These are phyloP conservation scores for Aspergillus pseudonomiae DNA, from an alignment of 2,329 filamentous ascomycete genomes.

Conservation along the genomic window DNA sequence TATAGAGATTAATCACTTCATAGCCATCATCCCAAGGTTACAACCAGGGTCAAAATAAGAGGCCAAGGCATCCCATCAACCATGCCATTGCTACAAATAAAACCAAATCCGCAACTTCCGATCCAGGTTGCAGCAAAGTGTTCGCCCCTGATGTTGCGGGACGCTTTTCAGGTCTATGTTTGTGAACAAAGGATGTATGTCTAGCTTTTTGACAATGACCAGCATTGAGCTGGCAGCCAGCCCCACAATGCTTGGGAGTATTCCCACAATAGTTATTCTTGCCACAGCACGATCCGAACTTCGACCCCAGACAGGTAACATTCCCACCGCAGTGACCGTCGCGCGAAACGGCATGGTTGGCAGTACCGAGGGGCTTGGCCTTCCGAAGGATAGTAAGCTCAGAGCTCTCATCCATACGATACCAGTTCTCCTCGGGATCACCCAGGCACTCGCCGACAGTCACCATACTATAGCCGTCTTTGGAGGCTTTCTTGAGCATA, in stretches of 20 bases:
- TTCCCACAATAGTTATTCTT: conserved; percentile 35
- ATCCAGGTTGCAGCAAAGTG: not conserved
- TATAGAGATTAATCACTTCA: not conserved
- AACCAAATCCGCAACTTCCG: conserved; percentile 8
- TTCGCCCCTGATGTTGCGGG: conserved; percentile 17
- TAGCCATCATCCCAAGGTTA: not conserved
- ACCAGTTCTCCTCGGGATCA: conserved; percentile 44
- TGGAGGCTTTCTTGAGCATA: conserved; percentile 38
- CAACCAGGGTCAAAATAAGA: not conserved
- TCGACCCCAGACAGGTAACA: conserved; percentile 39
- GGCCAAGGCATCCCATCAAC: conserved; percentile 2
- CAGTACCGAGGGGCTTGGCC: conserved; percentile 11
- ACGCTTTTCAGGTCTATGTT: not conserved
- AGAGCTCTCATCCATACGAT: conserved; percentile 38
- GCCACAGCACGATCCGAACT: conserved; percentile 39
- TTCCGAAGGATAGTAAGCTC: conserved; percentile 24
- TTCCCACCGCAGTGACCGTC: conserved; percentile 40
- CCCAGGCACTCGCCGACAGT: conserved; percentile 49
- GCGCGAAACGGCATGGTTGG: conserved; percentile 21
- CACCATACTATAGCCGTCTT: conserved; percentile 40
- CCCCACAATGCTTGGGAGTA: conserved; percentile 32
- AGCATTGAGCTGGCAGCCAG: conserved; percentile 33
- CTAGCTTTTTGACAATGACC: conserved; percentile 21
- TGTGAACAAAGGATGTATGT: not conserved
- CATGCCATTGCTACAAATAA: conserved; percentile 14